Evolutionary conservation across 129 eudicot species (phyloP), one percentile per base, ranked within the genome.

Genomic region (Ambrosia artemisiifolia): DNA sequence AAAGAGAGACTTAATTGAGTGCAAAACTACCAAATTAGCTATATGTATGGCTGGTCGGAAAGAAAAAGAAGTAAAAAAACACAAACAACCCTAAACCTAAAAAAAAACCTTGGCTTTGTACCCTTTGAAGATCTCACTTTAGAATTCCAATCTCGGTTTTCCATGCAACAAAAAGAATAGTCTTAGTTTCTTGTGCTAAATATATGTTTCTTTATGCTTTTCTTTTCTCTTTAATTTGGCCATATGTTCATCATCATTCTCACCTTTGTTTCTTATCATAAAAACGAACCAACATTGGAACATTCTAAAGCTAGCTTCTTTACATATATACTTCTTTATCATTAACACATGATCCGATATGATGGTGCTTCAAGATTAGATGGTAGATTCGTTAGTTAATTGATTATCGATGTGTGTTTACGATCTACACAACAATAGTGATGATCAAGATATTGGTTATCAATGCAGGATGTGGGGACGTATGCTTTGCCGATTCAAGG

Each of bases 101-200:
- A 87, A 80, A 87, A 86, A 69, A 83, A 82, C 83, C 48, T 70
- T 51, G 47, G 85, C 95, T 89, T 93, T 93, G 34, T 30, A 60
- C 65, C 65, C 85, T 79, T 80, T 69, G 72, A 80, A 84, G 85
- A 86, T 85, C 92, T 85, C 84, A 85, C 91, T 93, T 90, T 87
- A 69, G 86, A 85, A 89, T 88, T 88, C 97, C 87, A 87, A 87
- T 91, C 84, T 87, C 95, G 69, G 24, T 79, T 84, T 67, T 78
- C 95, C 66, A 86, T 82, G 91, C 92, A 82, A 65, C 84, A 78
- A 85, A 87, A 79, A 79, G 75, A 72, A 76, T 79, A 80, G 72
- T 78, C 86, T 74, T 87, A 78, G 88, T 85, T 63, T 57, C 68
- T 63, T 63, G 48, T 63, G 47, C 67, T 63, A 63, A 63, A 63